phyloP scores from a whole-genome alignment of 768 basidiomycete species.

The Dentipellis sp. region DNA sequence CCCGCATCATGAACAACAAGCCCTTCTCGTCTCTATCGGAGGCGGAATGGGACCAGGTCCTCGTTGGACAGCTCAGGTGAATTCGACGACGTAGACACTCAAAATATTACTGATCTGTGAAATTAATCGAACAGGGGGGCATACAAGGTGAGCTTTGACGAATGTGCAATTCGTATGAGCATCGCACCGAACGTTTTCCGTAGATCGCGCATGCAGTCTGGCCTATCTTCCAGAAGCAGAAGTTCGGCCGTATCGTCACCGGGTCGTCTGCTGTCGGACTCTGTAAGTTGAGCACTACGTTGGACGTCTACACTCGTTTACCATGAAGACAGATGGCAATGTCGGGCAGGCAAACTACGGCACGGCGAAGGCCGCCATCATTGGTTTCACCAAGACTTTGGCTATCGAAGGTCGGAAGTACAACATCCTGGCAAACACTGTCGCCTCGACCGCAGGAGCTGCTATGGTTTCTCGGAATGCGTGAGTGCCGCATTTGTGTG shows the following conservation, averaged over 20 bases:
- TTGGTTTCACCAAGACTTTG: slow-evolving; percentile 82
- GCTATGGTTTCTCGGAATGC: slow-evolving; percentile 69
- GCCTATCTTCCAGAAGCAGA: slow-evolving; percentile 95
- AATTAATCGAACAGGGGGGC: slow-evolving; percentile 45
- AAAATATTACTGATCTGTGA: too few relatives aligned
- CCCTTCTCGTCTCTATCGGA: slow-evolving; percentile 85
- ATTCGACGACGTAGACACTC: not conserved
- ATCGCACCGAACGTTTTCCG: not conserved
- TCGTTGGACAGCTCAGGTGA: slow-evolving; percentile 73
- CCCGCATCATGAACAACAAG: slow-evolving; percentile 90
- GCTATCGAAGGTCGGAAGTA: slow-evolving; percentile 90
- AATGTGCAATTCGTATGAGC: not conserved
- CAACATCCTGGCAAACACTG: slow-evolving; percentile 80
- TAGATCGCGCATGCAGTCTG: slow-evolving; percentile 91
- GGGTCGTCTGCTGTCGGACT: slow-evolving; percentile 92
- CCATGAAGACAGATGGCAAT: slow-evolving; percentile 63
- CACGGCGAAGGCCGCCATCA: slow-evolving; percentile 87
- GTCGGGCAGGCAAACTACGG: slow-evolving; percentile 96
- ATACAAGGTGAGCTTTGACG: slow-evolving; percentile 51
- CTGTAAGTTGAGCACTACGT: slow-evolving; percentile 42
- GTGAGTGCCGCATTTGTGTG: slow-evolving; percentile 18
- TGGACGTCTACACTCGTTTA: not conserved
- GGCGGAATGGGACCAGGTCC: slow-evolving; percentile 90
- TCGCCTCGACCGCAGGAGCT: slow-evolving; percentile 84
- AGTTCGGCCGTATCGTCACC: slow-evolving; percentile 90